A percentile compares a stretch with the other conserved stretches of the same genome.
Conservation (phyloP, 768 basidiomycete genomes). For the Pleurotus tuoliensis region DNA sequence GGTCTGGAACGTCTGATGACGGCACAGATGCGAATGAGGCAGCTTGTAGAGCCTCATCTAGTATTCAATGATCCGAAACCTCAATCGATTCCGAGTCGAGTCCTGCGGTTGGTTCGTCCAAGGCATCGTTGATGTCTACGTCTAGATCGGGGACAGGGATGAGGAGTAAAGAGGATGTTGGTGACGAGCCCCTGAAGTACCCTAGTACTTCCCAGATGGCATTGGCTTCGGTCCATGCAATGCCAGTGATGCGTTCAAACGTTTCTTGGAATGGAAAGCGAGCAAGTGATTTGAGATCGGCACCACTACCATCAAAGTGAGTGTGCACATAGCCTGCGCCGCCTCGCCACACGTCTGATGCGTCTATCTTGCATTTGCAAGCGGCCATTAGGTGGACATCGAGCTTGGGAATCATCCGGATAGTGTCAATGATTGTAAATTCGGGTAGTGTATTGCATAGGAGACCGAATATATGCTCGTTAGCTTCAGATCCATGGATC, state of each 20-base stretch:
- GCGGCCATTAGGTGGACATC: constrained; percentile 10
- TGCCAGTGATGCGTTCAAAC: constrained; percentile 7
- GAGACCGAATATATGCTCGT: constrained; percentile 20
- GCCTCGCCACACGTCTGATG: constrained; percentile 12
- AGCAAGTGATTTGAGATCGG: constrained; percentile 15
- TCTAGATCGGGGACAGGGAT: background rate
- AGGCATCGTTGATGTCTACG: background rate
- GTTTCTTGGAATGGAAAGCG: constrained; percentile 17
- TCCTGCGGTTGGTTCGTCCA: background rate
- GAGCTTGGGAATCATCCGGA: constrained; percentile 17
- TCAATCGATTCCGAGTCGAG: background rate
- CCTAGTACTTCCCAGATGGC: constrained; percentile 13
- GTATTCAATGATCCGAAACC: background rate
- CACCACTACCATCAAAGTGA: constrained; percentile 15
- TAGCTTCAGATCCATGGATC: constrained; percentile 19
- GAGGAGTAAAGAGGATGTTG: background rate
- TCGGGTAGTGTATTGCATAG: constrained; percentile 9
- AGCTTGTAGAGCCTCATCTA: background rate
- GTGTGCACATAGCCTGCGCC: constrained; percentile 14
- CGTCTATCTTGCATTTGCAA: constrained; percentile 8
- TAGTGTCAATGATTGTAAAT: constrained; percentile 14
- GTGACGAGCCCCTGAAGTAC: background rate
- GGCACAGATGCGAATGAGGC: background rate
- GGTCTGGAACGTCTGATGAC: background rate
- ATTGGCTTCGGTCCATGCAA: constrained; percentile 15